A percentile compares a stretch with the other conserved stretches of the same genome.
phyloP scores from a whole-genome alignment of 345 rosid genomes.

The Ailanthus altissimus region DNA sequence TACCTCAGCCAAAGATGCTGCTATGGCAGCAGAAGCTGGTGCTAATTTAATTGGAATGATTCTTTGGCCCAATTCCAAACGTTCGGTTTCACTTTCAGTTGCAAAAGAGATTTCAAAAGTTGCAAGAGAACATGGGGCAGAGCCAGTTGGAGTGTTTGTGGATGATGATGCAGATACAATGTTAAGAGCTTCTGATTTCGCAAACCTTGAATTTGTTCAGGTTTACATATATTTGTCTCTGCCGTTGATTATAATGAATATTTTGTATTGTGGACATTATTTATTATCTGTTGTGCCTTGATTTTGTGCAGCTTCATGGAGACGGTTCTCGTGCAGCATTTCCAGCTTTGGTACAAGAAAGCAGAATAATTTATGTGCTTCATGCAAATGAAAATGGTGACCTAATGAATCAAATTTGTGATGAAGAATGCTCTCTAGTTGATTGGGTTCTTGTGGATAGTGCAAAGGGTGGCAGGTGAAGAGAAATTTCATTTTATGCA shows the following conservation, averaged over 20 bases:
- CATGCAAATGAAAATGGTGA: slow-evolving; percentile 67
- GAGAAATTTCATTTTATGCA: slow-evolving; percentile 13
- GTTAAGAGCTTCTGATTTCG: slow-evolving; percentile 58
- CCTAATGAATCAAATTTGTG: slow-evolving; percentile 65
- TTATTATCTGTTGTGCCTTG: neutral
- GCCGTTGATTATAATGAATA: neutral
- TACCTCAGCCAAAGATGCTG: slow-evolving; percentile 77
- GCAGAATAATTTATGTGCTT: slow-evolving; percentile 70
- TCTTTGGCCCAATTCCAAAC: slow-evolving; percentile 82
- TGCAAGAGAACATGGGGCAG: slow-evolving; percentile 68
- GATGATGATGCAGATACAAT: slow-evolving; percentile 71
- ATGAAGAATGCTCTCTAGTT: slow-evolving; percentile 57
- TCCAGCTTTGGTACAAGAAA: slow-evolving; percentile 43
- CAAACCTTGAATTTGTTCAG: slow-evolving; percentile 81
- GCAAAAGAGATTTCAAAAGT: slow-evolving; percentile 85
- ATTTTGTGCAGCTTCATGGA: slow-evolving; percentile 72
- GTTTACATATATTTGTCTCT: slow-evolving; percentile 32
- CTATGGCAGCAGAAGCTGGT: slow-evolving; percentile 86
- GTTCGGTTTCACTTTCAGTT: slow-evolving; percentile 66
- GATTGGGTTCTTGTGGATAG: slow-evolving; percentile 92
- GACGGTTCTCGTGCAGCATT: slow-evolving; percentile 65
- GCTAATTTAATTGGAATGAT: slow-evolving; percentile 88
- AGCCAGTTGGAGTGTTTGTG: slow-evolving; percentile 88
- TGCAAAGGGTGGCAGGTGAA: slow-evolving; percentile 85
- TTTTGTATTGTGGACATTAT: neutral